A percentile compares a stretch with the other conserved stretches of the same genome.
phyloP scores from a whole-genome alignment of 768 basidiomycete genomes.

The Pulveroboletus sp. region DNA sequence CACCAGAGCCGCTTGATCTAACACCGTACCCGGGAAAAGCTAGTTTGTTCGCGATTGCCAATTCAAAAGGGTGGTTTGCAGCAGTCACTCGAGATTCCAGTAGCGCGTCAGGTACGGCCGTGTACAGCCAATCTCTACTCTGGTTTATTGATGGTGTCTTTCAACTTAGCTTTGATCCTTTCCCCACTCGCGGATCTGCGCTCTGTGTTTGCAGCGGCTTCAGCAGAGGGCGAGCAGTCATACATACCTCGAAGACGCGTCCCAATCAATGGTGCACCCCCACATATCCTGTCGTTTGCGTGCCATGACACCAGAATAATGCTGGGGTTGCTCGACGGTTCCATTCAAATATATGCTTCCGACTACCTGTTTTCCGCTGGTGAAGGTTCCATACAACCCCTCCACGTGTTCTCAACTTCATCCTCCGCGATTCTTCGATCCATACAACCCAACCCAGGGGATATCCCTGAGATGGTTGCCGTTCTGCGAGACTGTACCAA shows the following conservation, averaged over 20 bases:
- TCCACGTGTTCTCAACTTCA: conserved; percentile 44
- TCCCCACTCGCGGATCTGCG: conserved; percentile 63
- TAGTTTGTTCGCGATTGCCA: conserved; percentile 55
- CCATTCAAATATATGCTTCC: conserved; percentile 58
- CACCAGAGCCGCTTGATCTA: conserved; percentile 45
- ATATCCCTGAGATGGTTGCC: conserved; percentile 54
- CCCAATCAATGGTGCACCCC: conserved; percentile 40
- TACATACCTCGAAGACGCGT: conserved; percentile 55
- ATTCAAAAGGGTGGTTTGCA: conserved; percentile 66
- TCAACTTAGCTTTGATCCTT: conserved; percentile 49
- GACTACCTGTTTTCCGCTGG: conserved; percentile 46
- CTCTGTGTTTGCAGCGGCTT: conserved; percentile 43
- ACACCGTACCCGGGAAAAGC: conserved; percentile 41
- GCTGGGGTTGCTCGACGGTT: conserved; percentile 56
- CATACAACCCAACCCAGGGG: conserved; percentile 62
- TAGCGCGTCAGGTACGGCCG: conserved; percentile 37
- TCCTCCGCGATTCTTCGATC: conserved; percentile 46
- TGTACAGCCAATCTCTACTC: background rate
- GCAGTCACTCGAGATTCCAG: conserved; percentile 43
- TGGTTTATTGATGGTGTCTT: background rate
- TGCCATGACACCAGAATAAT: conserved; percentile 57
- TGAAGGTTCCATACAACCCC: conserved; percentile 40
- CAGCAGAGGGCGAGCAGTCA: conserved; percentile 34
- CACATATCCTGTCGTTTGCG: conserved; percentile 54
- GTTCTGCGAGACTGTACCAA: conserved; percentile 43